phyloP scores from a whole-genome alignment of 208 protist genomes.

The Vickermania ingenoplastis region DNA sequence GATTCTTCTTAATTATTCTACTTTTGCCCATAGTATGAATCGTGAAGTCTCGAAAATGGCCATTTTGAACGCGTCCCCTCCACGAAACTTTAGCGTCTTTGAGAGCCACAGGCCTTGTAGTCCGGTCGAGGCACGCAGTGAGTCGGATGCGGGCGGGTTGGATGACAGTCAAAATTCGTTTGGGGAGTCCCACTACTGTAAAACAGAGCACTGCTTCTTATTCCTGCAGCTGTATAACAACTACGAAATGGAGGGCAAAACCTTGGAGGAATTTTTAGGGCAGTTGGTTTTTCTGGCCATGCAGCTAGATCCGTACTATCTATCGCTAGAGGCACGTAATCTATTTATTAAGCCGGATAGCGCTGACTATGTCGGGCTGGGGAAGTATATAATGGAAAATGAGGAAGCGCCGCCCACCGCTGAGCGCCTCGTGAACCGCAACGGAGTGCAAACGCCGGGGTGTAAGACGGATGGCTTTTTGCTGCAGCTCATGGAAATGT shows the following conservation, averaged over 20 bases:
- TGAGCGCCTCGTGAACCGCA: slow-evolving; percentile 52
- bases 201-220: slow-evolving; percentile 84
- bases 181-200: slow-evolving; percentile 11
- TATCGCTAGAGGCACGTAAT: slow-evolving; percentile 46
- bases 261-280: slow-evolving; percentile 35
- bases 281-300: slow-evolving; percentile 76
- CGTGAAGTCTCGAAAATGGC: slow-evolving; percentile 72
- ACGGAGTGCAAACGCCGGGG: slow-evolving; percentile 9
- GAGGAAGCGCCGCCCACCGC: slow-evolving; percentile 71
- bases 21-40: slow-evolving; percentile 69
- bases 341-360: slow-evolving; percentile 32
- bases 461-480: slow-evolving; percentile 72
- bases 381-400: slow-evolving; percentile 30
- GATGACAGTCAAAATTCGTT: not conserved
- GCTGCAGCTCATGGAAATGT: slow-evolving; percentile 77
- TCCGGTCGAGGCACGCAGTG: not conserved
- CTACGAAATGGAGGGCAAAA: slow-evolving; percentile 44
- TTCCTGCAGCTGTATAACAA: slow-evolving; percentile 81
- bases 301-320: slow-evolving; percentile 67
- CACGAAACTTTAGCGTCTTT: slow-evolving; percentile 9
- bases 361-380: slow-evolving; percentile 50
- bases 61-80: slow-evolving; percentile 71
- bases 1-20: slow-evolving; percentile 54
- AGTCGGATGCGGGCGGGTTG: not conserved
- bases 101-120: not conserved